phyloP scores from a whole-genome alignment of 805 yeast genomes.

The Nakazawaea sp. region DNA sequence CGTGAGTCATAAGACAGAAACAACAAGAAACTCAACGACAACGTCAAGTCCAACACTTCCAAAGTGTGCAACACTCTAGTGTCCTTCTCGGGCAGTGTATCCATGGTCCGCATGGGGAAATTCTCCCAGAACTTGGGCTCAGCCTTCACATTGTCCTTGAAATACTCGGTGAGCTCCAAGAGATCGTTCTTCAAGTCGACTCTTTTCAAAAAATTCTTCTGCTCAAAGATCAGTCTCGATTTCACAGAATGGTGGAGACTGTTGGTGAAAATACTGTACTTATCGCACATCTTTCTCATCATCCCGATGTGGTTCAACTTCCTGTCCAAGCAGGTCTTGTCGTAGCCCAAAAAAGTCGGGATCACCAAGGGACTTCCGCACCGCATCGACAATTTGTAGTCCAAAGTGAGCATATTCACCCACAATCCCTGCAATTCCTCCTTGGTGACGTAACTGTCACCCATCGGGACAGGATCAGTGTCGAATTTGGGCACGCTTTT shows the following conservation, averaged over 20 bases:
- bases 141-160: background rate
- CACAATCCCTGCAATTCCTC: slow-evolving; percentile 2
- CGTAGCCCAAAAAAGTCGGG: slow-evolving; percentile 5
- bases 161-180: background rate
- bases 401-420: slow-evolving; percentile 6
- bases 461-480: background rate
- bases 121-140: slow-evolving; percentile 7
- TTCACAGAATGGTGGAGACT: too few species aligned
- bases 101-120: slow-evolving; percentile 1
- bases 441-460: background rate
- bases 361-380: slow-evolving; percentile 4
- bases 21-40: slow-evolving; percentile 4
- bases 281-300: slow-evolving; percentile 4
- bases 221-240: background rate
- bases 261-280: too few species aligned
- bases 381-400: background rate
- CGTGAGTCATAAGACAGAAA: background rate
- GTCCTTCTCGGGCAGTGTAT: slow-evolving; percentile 3
- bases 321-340: background rate
- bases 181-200: slow-evolving; percentile 3
- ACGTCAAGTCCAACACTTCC: slow-evolving; percentile 6
- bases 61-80: slow-evolving; percentile 2
- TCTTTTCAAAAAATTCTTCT: background rate
- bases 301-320: slow-evolving; percentile 5
- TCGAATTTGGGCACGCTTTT: background rate